A percentile compares a stretch with the other conserved stretches of the same genome.
These are phyloP conservation scores for Camelina sativa DNA, from an alignment of 345 rosid species.

Conservation along the genomic window DNA sequence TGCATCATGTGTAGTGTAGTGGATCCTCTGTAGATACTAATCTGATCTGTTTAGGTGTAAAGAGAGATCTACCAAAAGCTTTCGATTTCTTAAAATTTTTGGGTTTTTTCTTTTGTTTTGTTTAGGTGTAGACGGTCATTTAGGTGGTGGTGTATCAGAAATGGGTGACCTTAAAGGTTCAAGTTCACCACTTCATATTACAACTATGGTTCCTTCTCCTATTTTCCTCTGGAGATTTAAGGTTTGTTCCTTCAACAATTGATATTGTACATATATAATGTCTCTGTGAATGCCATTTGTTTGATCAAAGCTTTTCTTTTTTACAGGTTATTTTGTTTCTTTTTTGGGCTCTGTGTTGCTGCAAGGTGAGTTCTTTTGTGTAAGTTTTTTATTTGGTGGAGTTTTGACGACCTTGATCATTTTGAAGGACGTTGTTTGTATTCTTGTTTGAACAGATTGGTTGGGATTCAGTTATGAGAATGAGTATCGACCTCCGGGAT, in stretches of 20 bases:
- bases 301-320: conserved; percentile 21
- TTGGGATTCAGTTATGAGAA: conserved; percentile 98
- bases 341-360: conserved; percentile 85
- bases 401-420: background rate
- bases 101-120: background rate
- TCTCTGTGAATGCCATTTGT: background rate
- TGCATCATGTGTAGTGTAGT: conserved; percentile 7
- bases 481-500: conserved; percentile 81
- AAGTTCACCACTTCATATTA: conserved; percentile 52
- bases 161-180: conserved; percentile 58
- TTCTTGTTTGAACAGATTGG: conserved; percentile 59
- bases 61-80: background rate
- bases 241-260: conserved; percentile 47
- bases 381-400: background rate
- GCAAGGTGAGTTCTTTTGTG: conserved; percentile 67
- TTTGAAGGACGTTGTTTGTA: background rate
- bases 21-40: conserved; percentile 22
- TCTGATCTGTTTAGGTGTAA: conserved; percentile 8
- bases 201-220: conserved; percentile 81
- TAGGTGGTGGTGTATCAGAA: conserved; percentile 54
- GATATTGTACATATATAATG: background rate
- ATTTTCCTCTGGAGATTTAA: conserved; percentile 85
- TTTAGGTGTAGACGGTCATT: conserved; percentile 45
- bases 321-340: conserved; percentile 76
- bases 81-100: background rate